These are phyloP conservation scores for Sclerotinia glacialis DNA, from an alignment of 2,329 filamentous ascomycete species.

Conservation along the genomic window DNA sequence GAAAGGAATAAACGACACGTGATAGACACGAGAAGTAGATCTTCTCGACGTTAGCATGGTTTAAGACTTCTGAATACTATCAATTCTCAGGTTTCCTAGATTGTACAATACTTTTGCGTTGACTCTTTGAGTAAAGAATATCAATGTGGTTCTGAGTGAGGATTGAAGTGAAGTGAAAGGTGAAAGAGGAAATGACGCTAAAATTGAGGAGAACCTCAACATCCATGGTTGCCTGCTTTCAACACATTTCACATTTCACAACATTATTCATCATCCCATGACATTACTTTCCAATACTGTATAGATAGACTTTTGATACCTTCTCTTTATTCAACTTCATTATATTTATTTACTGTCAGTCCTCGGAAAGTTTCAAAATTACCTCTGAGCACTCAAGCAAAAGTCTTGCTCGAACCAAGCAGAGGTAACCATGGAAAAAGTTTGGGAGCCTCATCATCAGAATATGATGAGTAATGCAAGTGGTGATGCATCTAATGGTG, in stretches of 20 bases:
- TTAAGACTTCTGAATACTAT: neutral
- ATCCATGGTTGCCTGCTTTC: neutral
- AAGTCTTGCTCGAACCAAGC: neutral
- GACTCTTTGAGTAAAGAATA: neutral
- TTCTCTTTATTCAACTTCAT: neutral
- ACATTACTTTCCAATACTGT: neutral
- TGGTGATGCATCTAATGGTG: neutral
- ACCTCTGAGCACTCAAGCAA: neutral
- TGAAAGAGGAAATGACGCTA: conserved; percentile 11
- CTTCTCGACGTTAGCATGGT: neutral
- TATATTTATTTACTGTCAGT: conserved; percentile 2
- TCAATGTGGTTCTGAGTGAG: neutral
- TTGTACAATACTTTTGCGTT: neutral
- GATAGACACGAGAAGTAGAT: conserved; percentile 1
- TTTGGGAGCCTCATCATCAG: conserved; percentile 31
- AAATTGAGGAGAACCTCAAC: conserved; percentile 2
- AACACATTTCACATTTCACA: conserved; percentile 8
- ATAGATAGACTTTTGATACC: neutral
- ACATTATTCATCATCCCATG: neutral
- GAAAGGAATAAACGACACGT: neutral
- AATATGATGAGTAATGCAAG: conserved; percentile 31
- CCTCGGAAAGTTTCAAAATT: neutral
- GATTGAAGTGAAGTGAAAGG: conserved; percentile 4
- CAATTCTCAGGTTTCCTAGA: neutral
- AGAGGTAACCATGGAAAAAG: conserved; percentile 12